These are phyloP conservation scores for Hortaea sp. DNA, from an alignment of 2,329 filamentous ascomycete genomes.

Conservation along the genomic window DNA sequence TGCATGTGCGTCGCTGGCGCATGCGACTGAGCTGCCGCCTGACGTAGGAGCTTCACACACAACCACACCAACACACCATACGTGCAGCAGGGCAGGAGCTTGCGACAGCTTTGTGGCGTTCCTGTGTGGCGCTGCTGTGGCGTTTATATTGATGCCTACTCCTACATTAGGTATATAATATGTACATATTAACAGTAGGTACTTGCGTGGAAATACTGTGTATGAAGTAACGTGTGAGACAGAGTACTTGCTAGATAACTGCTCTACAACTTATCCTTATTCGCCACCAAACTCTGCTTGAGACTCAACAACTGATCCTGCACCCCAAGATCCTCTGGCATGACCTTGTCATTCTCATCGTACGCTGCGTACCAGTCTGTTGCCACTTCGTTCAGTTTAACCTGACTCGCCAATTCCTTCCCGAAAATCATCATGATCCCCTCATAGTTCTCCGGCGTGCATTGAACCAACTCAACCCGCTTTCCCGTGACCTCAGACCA, in stretches of 20 bases:
- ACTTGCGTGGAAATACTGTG: too few species aligned
- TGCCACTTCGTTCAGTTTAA: slow-evolving; percentile 1
- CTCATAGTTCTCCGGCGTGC: slow-evolving; percentile 3
- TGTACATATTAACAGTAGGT: too few species aligned
- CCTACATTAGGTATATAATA: too few species aligned
- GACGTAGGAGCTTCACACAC: background rate
- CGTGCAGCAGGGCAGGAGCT: too few species aligned
- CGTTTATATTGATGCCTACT: too few species aligned
- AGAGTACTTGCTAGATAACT: too few species aligned
- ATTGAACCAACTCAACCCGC: slow-evolving; percentile 1
- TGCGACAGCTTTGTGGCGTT: too few species aligned
- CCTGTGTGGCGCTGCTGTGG: too few species aligned
- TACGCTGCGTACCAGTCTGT: slow-evolving; percentile 3
- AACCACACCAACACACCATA: too few species aligned
- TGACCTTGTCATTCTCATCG: slow-evolving; percentile 1
- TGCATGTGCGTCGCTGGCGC: background rate
- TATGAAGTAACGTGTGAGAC: too few species aligned
- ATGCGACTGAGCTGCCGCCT: background rate
- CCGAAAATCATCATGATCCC: slow-evolving; percentile 3
- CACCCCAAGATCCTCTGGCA: slow-evolving; percentile 5
- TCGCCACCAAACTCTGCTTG: slow-evolving; percentile 3
- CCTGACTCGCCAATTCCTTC: slow-evolving; percentile 4
- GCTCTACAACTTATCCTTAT: slow-evolving; percentile 1
- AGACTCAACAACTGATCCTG: slow-evolving; percentile 2
- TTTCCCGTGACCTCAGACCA: slow-evolving; percentile 7